Conservation (phyloP, 2,329 filamentous ascomycete genomes). For the Venturia pyrina region DNA sequence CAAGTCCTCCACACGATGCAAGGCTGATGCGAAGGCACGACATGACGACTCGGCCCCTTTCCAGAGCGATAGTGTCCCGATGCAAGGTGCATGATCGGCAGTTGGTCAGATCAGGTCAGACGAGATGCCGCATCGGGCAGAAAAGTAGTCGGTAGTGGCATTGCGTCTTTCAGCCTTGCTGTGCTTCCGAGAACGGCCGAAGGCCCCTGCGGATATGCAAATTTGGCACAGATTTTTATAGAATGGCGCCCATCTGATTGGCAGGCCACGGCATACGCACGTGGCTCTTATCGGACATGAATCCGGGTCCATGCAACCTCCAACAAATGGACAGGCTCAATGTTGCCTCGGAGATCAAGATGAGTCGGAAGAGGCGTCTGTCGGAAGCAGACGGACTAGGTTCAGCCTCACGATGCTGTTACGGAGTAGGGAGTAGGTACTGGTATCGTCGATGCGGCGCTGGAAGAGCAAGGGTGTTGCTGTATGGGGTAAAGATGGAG, state of each 20-base stretch:
- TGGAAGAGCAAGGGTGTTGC: neutral
- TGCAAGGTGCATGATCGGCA: neutral
- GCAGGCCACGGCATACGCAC: neutral
- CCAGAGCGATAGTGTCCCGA: neutral
- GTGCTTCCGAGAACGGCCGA: neutral
- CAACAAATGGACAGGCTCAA: too few relatives aligned
- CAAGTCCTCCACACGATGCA: too few relatives aligned
- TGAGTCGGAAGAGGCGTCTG: too few relatives aligned
- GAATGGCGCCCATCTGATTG: neutral
- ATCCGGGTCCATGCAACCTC: neutral
- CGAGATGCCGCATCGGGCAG: neutral
- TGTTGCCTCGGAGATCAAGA: too few relatives aligned
- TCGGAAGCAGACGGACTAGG: neutral
- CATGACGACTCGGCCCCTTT: neutral
- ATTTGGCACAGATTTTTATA: neutral
- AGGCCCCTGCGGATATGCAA: neutral
- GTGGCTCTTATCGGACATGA: neutral
- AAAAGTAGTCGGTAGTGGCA: neutral
- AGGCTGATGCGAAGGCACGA: neutral
- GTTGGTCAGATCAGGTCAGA: neutral
- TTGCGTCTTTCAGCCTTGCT: neutral
- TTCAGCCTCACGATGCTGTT: neutral
- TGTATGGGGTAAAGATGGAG: conserved; percentile 5
- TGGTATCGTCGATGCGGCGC: neutral
- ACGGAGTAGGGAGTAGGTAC: too few relatives aligned